Evolutionary conservation across 2,329 filamentous ascomycete species (phyloP).

Genomic region (Botrytis sinoallii): DNA sequence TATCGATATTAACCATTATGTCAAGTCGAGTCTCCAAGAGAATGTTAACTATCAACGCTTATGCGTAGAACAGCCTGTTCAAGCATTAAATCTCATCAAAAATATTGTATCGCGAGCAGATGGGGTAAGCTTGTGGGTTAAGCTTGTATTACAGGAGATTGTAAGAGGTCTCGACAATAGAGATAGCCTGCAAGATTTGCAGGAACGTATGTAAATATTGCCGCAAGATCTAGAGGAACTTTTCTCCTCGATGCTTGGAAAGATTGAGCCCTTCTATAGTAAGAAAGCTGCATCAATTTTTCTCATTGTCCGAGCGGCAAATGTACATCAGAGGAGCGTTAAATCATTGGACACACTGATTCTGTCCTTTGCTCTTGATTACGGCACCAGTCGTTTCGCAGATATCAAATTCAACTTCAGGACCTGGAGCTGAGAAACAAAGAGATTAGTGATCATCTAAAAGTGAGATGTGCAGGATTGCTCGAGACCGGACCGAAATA

Average conservation of each 20-base stretch:
- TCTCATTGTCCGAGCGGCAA: neutral
- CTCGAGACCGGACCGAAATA: neutral
- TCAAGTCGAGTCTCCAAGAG: constrained; percentile 3
- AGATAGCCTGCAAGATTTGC: constrained; percentile 27
- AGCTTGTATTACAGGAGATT: constrained; percentile 18
- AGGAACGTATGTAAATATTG: constrained; percentile 22
- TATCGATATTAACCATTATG: constrained; percentile 16
- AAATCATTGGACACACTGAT: neutral
- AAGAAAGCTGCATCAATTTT: neutral
- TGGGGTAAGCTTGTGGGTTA: constrained; percentile 24
- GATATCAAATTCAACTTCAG: neutral
- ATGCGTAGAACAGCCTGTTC: neutral
- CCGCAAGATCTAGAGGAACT: constrained; percentile 29
- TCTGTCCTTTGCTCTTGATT: neutral
- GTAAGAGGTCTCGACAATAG: constrained; percentile 17
- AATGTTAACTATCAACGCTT: neutral
- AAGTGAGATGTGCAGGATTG: neutral
- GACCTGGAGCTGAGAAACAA: neutral
- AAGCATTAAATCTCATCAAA: neutral
- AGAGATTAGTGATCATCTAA: neutral
- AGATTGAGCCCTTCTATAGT: constrained; percentile 24
- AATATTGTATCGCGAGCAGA: constrained; percentile 17
- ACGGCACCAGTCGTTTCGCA: neutral
- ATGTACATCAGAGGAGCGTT: no score
- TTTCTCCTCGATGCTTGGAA: constrained; percentile 27